Conservation (phyloP, 2,329 filamentous ascomycete species). For the Nigrospora sphaerica region DNA sequence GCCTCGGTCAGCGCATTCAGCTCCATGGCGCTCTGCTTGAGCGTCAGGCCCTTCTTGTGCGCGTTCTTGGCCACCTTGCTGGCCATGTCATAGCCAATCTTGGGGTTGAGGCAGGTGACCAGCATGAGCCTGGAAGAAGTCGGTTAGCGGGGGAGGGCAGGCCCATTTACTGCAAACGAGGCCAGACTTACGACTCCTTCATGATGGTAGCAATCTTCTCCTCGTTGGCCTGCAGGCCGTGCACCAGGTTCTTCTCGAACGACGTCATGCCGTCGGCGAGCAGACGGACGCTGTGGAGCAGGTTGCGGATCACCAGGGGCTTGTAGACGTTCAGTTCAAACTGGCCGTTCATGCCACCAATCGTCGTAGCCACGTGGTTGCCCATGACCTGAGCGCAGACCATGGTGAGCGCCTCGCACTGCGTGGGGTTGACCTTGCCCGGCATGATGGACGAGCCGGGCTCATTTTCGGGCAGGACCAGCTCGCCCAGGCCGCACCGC, state of each 20-base stretch:
- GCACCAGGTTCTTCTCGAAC: conserved; percentile 90
- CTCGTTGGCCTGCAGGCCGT: conserved; percentile 86
- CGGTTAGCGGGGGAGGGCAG: conserved; percentile 12
- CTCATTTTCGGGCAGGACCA: conserved; percentile 94
- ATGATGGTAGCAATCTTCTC: conserved; percentile 82
- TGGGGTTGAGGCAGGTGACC: conserved; percentile 93
- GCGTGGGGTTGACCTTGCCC: conserved; percentile 98
- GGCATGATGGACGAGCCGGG: conserved; percentile 98
- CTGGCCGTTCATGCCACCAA: conserved; percentile 94
- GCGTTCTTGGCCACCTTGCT: conserved; percentile 97
- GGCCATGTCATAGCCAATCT: conserved; percentile 96
- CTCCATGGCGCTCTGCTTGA: conserved; percentile 92
- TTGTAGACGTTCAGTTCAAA: conserved; percentile 99
- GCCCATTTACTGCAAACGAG: not conserved
- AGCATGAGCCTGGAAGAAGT: conserved; percentile 64
- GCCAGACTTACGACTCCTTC: conserved; percentile 73
- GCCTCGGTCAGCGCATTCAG: conserved; percentile 80
- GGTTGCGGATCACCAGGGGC: conserved; percentile 89
- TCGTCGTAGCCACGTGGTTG: conserved; percentile 88
- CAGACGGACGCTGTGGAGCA: conserved; percentile 85
- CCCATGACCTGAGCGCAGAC: conserved; percentile 96
- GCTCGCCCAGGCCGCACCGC: conserved; percentile 89
- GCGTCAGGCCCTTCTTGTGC: conserved; percentile 92
- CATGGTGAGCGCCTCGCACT: conserved; percentile 98
- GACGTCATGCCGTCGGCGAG: conserved; percentile 88